Evolutionary conservation across 2,329 filamentous ascomycete species (phyloP).

Genomic region (Trichoderma guizhouense): DNA sequence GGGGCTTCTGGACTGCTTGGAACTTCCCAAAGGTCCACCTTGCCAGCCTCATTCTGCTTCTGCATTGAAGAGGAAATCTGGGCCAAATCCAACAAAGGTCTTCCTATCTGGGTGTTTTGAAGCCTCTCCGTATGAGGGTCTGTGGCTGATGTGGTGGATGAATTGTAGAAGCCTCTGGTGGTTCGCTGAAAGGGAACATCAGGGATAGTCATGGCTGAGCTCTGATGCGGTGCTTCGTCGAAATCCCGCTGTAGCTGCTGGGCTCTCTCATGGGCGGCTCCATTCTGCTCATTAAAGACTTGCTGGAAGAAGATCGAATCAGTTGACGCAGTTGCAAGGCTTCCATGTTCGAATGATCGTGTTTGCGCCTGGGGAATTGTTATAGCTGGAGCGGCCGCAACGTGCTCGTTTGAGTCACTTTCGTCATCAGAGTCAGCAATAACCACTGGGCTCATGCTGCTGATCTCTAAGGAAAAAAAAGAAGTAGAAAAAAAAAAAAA

Average conservation of each 20-base stretch:
- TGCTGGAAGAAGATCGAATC: conserved; percentile 47
- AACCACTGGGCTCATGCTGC: conserved; percentile 27
- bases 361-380: conserved; percentile 11
- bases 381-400: conserved; percentile 20
- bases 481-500: neutral
- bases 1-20: conserved; percentile 40
- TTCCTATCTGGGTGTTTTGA: conserved; percentile 18
- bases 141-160: conserved; percentile 28
- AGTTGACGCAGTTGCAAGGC: conserved; percentile 40
- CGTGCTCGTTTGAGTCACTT: conserved; percentile 25
- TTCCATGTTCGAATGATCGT: conserved; percentile 27
- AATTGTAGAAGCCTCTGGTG: conserved; percentile 28
- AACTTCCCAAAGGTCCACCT: conserved; percentile 42
- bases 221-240: conserved; percentile 2
- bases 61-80: conserved; percentile 31
- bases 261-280: conserved; percentile 27
- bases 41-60: neutral
- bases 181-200: conserved; percentile 28
- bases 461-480: neutral
- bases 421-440: conserved; percentile 43
- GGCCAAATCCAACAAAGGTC: conserved; percentile 28
- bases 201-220: conserved; percentile 20
- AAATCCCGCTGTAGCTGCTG: conserved; percentile 8
- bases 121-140: conserved; percentile 26
- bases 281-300: conserved; percentile 46